Evolutionary conservation across 176 grass and related monocot genomes (phyloP).

Genomic region (Thinopyrum elongatum): DNA sequence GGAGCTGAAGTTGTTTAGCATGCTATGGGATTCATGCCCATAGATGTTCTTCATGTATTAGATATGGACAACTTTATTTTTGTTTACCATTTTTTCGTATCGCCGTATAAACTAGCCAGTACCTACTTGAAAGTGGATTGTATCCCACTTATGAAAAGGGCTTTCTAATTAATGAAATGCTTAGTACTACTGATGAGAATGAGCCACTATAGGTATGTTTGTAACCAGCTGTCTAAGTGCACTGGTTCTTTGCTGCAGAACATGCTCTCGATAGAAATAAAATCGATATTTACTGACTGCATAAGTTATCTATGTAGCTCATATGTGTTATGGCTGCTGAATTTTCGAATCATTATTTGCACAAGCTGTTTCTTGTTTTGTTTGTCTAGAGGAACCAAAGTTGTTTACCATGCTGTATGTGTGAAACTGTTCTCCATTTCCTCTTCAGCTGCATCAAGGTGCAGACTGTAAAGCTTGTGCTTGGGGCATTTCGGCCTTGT

Average conservation of each 20-base stretch:
- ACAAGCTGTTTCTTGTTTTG: too few relatives aligned
- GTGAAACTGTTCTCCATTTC: too few relatives aligned
- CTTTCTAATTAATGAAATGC: constrained; percentile 15
- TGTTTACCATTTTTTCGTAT: too few relatives aligned
- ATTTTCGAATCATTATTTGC: background rate
- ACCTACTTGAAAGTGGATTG: background rate
- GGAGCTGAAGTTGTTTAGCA: too few relatives aligned
- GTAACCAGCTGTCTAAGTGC: background rate
- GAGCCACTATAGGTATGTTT: constrained; percentile 75
- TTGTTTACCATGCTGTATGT: too few relatives aligned
- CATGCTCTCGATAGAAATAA: background rate
- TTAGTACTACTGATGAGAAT: constrained; percentile 90
- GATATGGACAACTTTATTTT: too few relatives aligned
- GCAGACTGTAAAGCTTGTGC: too few relatives aligned
- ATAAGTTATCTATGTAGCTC: background rate
- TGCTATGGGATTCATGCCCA: too few relatives aligned
- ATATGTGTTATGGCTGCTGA: background rate
- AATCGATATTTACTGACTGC: background rate
- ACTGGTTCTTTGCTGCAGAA: background rate
- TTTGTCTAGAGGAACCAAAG: too few relatives aligned
- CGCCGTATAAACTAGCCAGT: background rate
- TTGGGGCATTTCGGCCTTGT: too few relatives aligned
- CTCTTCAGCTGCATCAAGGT: too few relatives aligned
- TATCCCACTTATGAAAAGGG: background rate
- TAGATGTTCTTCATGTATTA: too few relatives aligned